phyloP scores from a whole-genome alignment of 1,139 yeast genomes.

The Geotrichum australiense region DNA sequence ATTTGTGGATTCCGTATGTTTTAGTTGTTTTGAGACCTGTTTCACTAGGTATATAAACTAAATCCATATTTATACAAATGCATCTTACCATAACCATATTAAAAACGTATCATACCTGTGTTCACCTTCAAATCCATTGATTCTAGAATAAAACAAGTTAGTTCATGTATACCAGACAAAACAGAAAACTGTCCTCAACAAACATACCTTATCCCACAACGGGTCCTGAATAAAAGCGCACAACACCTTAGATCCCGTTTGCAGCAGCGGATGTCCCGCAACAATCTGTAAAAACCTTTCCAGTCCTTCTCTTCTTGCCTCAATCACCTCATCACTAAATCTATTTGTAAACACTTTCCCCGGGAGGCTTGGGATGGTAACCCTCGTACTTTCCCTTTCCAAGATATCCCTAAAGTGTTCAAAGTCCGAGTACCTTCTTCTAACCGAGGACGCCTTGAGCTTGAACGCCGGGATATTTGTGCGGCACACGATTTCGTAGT shows the following conservation, averaged over 20 bases:
- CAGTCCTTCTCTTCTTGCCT: conserved; percentile 73
- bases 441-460: conserved; percentile 56
- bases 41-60: too few relatives aligned
- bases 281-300: conserved; percentile 74
- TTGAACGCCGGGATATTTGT: conserved; percentile 74
- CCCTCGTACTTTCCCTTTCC: conserved; percentile 69
- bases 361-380: conserved; percentile 80
- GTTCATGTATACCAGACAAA: background rate
- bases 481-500: conserved; percentile 83
- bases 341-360: conserved; percentile 72
- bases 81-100: too few relatives aligned
- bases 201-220: conserved; percentile 53
- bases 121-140: conserved; percentile 29
- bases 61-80: too few relatives aligned
- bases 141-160: conserved; percentile 20
- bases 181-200: background rate
- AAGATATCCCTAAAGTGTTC: conserved; percentile 69
- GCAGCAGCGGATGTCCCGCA: conserved; percentile 90
- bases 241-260: conserved; percentile 78
- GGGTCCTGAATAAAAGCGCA: conserved; percentile 87
- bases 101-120: too few relatives aligned
- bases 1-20: too few relatives aligned
- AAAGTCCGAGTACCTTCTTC: conserved; percentile 88
- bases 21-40: too few relatives aligned
- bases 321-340: conserved; percentile 78